phyloP scores from a whole-genome alignment of 2,329 filamentous ascomycete species.

The Alternaria sp. region DNA sequence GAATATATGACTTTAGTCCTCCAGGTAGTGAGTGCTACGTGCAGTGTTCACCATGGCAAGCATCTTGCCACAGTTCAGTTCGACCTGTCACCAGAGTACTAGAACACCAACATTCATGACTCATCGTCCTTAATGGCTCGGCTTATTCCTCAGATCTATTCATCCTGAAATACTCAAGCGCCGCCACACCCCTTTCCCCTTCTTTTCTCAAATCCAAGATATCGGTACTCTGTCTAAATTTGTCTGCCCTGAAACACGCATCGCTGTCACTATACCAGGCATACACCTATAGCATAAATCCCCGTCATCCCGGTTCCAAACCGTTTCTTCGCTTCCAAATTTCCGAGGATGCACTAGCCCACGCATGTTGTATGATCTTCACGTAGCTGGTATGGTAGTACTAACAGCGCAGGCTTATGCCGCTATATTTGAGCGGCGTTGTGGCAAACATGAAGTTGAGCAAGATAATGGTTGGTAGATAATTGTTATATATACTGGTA shows the following conservation, averaged over 20 bases:
- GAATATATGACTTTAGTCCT: neutral
- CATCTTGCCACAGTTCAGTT: neutral
- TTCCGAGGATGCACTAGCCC: neutral
- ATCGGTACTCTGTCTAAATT: neutral
- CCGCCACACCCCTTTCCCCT: neutral
- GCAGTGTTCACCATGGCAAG: neutral
- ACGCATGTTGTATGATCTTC: neutral
- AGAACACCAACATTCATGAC: neutral
- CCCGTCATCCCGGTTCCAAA: neutral
- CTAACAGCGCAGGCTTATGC: too few species aligned
- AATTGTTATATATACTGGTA: neutral
- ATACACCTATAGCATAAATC: conserved; percentile 1
- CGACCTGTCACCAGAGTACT: neutral
- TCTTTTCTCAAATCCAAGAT: neutral
- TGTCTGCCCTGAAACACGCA: neutral
- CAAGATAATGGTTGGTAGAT: neutral
- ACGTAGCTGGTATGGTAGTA: neutral
- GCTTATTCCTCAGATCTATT: neutral
- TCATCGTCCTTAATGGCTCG: neutral
- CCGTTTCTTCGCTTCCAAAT: neutral
- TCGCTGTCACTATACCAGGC: conserved; percentile 2
- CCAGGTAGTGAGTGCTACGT: neutral
- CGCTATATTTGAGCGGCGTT: too few species aligned
- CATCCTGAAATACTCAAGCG: neutral
- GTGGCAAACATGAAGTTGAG: too few species aligned